These are phyloP conservation scores for Apiospora koreana DNA, from an alignment of 2,329 filamentous ascomycete genomes.

Conservation along the genomic window DNA sequence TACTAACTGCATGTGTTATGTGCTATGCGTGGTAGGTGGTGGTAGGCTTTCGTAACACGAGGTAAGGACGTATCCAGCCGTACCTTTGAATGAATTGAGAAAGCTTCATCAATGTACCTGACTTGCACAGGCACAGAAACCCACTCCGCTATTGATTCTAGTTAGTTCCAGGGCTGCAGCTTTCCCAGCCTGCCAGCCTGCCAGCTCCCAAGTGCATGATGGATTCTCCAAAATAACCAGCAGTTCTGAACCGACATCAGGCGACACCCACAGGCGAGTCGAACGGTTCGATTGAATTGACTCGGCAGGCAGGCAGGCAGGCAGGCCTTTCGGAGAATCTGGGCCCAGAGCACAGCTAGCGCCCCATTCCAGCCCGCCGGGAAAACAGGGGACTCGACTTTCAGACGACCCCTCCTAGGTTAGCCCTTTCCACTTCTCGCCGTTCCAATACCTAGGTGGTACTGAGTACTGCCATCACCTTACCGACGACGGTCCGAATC, in stretches of 20 bases:
- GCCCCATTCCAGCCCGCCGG: neutral
- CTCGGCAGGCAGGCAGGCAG: neutral
- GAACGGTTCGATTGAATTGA: neutral
- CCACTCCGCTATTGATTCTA: neutral
- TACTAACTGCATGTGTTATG: no score
- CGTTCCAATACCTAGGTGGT: no score
- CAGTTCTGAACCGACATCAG: constrained; percentile 7
- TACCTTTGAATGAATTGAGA: no score
- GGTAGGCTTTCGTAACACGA: no score
- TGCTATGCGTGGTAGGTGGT: no score
- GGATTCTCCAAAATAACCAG: neutral
- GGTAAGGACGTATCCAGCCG: no score
- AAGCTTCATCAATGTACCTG: no score
- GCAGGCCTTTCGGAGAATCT: no score
- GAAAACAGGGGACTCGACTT: neutral
- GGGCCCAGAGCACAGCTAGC: neutral
- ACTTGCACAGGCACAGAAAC: neutral
- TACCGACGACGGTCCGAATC: neutral
- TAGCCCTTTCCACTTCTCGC: no score
- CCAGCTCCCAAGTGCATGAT: neutral
- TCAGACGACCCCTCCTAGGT: neutral
- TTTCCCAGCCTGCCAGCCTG: neutral
- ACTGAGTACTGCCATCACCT: neutral
- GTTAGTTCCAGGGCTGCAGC: neutral
- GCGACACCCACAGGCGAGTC: neutral